Conservation (phyloP, 2,329 filamentous ascomycete species). For the Achaetomium macrosporum region DNA sequence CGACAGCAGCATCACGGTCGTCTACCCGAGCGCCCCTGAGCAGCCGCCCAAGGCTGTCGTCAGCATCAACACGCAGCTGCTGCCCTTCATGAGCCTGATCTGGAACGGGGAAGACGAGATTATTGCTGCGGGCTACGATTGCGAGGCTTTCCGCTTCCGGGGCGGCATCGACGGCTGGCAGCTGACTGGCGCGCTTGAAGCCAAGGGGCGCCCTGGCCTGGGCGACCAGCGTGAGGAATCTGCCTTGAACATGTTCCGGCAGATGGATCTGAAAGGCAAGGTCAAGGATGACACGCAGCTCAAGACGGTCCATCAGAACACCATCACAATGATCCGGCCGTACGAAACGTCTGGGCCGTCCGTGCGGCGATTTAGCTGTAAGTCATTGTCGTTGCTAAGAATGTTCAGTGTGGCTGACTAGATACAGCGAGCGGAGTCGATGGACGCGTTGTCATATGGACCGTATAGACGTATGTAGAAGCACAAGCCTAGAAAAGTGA, state of each 20-base stretch:
- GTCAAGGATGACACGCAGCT: conserved; percentile 86
- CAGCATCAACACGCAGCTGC: conserved; percentile 79
- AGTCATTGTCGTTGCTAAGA: conserved; percentile 36
- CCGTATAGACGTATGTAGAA: conserved; percentile 41
- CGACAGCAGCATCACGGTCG: conserved; percentile 93
- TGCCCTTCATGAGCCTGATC: conserved; percentile 87
- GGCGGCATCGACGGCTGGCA: conserved; percentile 79
- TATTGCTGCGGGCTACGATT: conserved; percentile 87
- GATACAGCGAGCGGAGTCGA: conserved; percentile 71
- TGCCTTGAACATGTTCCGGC: conserved; percentile 94
- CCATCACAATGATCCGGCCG: conserved; percentile 75
- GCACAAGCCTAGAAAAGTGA: neutral
- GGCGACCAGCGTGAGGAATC: conserved; percentile 74
- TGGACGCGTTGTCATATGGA: conserved; percentile 76
- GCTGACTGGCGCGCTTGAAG: conserved; percentile 73
- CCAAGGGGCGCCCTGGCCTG: conserved; percentile 57
- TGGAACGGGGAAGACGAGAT: conserved; percentile 93
- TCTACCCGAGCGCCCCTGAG: conserved; percentile 87
- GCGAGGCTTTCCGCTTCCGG: conserved; percentile 82
- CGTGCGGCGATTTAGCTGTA: conserved; percentile 81
- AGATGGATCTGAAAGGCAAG: conserved; percentile 98
- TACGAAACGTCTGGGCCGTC: conserved; percentile 61
- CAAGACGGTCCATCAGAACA: conserved; percentile 95
- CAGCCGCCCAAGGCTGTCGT: conserved; percentile 87
- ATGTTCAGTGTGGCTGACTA: conserved; percentile 27